A percentile compares a stretch with the other conserved stretches of the same genome.
These are phyloP conservation scores for Paecilomyces sp. DNA, from an alignment of 2,329 filamentous ascomycete genomes.

Conservation along the genomic window DNA sequence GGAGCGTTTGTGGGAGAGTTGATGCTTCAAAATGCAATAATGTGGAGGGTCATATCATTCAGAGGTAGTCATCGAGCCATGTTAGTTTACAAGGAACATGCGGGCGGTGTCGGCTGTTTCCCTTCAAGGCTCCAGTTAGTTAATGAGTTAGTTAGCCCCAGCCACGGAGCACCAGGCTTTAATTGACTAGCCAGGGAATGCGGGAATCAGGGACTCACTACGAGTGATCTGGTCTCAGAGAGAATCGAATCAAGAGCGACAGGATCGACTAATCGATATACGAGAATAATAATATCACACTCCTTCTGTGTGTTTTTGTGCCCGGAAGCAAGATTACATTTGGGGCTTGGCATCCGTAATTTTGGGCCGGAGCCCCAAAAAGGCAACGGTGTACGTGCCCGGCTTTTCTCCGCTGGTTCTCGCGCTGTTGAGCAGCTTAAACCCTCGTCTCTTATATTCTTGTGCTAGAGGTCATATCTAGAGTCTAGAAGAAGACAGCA, in stretches of 20 bases:
- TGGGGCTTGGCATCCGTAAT: slow-evolving; percentile 11
- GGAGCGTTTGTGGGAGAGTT: slow-evolving; percentile 5
- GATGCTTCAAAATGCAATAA: slow-evolving; percentile 12
- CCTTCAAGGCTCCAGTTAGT: slow-evolving; percentile 1
- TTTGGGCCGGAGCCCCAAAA: slow-evolving; percentile 9
- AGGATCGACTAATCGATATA: neutral
- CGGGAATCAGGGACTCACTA: slow-evolving; percentile 1
- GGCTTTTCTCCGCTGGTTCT: neutral
- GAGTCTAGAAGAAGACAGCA: neutral
- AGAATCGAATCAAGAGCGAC: neutral
- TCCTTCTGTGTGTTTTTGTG: slow-evolving; percentile 15
- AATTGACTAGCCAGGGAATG: neutral
- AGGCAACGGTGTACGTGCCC: slow-evolving; percentile 15
- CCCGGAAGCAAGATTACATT: neutral
- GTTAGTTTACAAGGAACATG: slow-evolving; percentile 1
- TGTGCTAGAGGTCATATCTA: too few species aligned
- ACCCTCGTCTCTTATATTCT: too few species aligned
- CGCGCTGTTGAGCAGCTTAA: neutral
- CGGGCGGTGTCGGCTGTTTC: neutral
- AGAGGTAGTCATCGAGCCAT: slow-evolving; percentile 9
- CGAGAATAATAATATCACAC: neutral
- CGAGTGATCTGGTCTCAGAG: neutral
- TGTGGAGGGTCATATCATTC: slow-evolving; percentile 17
- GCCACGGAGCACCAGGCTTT: slow-evolving; percentile 5
- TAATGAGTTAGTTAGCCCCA: slow-evolving; percentile 6